A percentile compares a stretch with the other conserved stretches of the same genome.
Conservation (phyloP, 768 basidiomycete genomes). For the Rubroboletus pulcherrimus region DNA sequence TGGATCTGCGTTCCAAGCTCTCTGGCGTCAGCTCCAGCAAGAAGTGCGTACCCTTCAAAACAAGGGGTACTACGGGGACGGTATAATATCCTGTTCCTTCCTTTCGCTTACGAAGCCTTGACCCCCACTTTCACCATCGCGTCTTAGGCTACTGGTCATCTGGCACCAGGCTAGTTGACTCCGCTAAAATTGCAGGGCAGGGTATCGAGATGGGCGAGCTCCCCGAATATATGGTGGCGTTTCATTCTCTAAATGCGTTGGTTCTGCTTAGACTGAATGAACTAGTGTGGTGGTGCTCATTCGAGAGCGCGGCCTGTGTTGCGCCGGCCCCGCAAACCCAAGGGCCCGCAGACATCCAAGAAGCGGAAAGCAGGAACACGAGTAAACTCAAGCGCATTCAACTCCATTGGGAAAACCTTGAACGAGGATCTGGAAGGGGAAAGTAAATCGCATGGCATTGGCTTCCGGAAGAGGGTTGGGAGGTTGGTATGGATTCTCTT, state of each 20-base stretch:
- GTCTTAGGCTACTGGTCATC: conserved; percentile 78
- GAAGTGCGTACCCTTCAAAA: conserved; percentile 71
- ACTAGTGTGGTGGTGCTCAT: conserved; percentile 79
- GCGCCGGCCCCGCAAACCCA: conserved; percentile 43
- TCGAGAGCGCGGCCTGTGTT: conserved; percentile 53
- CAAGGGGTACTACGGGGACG: conserved; percentile 81
- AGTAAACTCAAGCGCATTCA: conserved; percentile 59
- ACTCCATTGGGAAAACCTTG: conserved; percentile 52
- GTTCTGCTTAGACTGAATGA: not conserved
- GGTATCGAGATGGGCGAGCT: conserved; percentile 54
- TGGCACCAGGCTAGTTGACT: conserved; percentile 67
- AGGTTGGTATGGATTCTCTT: conserved; percentile 42
- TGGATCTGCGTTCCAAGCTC: conserved; percentile 66
- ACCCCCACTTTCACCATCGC: not conserved
- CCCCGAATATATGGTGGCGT: conserved; percentile 70
- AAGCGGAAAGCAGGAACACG: conserved; percentile 70
- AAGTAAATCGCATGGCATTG: conserved; percentile 45
- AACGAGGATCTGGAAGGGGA: conserved; percentile 39
- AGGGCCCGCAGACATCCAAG: conserved; percentile 60
- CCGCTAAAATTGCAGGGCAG: conserved; percentile 47
- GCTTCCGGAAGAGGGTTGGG: conserved; percentile 67
- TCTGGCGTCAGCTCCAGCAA: conserved; percentile 61
- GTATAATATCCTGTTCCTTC: conserved; percentile 32
- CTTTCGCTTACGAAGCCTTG: conserved; percentile 2
- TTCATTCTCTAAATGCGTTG: not conserved